These are phyloP conservation scores for Pseudofabraea citricarpa DNA, from an alignment of 2,329 filamentous ascomycete species.

Conservation along the genomic window DNA sequence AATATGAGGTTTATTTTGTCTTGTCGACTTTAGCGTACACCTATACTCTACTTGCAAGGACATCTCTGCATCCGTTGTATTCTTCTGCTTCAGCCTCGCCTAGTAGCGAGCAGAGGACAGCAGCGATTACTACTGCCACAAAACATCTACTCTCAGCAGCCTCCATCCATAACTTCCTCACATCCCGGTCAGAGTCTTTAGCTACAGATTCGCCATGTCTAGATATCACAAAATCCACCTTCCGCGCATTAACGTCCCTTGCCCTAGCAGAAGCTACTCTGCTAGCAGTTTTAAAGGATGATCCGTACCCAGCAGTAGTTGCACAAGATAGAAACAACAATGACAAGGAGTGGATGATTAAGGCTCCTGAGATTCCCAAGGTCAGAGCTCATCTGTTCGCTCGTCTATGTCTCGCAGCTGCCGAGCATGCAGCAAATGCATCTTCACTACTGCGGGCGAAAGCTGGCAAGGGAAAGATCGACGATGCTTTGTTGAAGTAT, in stretches of 20 bases:
- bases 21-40: constrained; percentile 73
- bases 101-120: constrained; percentile 60
- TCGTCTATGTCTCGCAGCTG: constrained; percentile 78
- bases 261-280: constrained; percentile 85
- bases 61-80: constrained; percentile 69
- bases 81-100: constrained; percentile 57
- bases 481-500: constrained; percentile 66
- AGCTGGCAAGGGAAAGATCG: constrained; percentile 45
- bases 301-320: constrained; percentile 81
- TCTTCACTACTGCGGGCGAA: constrained; percentile 42
- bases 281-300: constrained; percentile 86
- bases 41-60: constrained; percentile 67
- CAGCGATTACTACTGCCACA: constrained; percentile 68
- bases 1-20: constrained; percentile 78
- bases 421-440: constrained; percentile 80
- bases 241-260: constrained; percentile 56
- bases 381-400: constrained; percentile 86
- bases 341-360: constrained; percentile 96
- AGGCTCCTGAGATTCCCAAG: constrained; percentile 79
- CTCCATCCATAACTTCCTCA: constrained; percentile 70
- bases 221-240: constrained; percentile 48
- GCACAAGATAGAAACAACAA: constrained; percentile 76
- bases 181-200: constrained; percentile 46
- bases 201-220: constrained; percentile 36
- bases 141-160: constrained; percentile 74